Conservation (phyloP, 2,329 filamentous ascomycete species). For the Aspergillus quadricinctus region DNA sequence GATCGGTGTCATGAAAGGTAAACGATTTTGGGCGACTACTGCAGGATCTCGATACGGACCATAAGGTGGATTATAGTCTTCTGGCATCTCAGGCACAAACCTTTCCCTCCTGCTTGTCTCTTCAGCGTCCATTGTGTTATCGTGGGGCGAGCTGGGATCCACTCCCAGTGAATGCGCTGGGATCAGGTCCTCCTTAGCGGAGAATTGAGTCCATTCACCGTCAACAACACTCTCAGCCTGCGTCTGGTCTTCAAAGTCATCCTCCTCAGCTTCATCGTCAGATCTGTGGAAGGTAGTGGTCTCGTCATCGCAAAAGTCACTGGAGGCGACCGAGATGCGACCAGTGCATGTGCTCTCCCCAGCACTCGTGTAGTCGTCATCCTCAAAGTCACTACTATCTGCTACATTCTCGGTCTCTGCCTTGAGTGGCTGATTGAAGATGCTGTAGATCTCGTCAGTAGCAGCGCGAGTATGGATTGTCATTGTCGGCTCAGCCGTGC, state of each 20-base stretch:
- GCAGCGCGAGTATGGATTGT: slow-evolving; percentile 92
- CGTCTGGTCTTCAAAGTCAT: slow-evolving; percentile 37
- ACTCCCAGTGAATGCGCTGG: slow-evolving; percentile 15
- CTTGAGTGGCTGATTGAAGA: slow-evolving; percentile 83
- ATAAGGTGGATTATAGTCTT: slow-evolving; percentile 77
- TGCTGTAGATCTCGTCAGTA: slow-evolving; percentile 94
- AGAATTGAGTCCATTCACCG: slow-evolving; percentile 88
- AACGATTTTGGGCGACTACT: slow-evolving; percentile 78
- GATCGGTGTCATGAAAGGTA: slow-evolving; percentile 98
- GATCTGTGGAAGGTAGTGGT: slow-evolving; percentile 35
- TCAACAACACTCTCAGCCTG: slow-evolving; percentile 52
- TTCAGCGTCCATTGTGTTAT: slow-evolving; percentile 13
- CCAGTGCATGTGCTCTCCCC: slow-evolving; percentile 81
- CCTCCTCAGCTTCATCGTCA: slow-evolving; percentile 44
- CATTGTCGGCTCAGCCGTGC: slow-evolving; percentile 84
- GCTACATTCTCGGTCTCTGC: slow-evolving; percentile 46
- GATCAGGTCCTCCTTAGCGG: slow-evolving; percentile 58
- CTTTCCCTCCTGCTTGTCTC: slow-evolving; percentile 38
- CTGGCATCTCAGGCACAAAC: slow-evolving; percentile 65
- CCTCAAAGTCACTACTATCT: slow-evolving; percentile 64
- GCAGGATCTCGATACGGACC: slow-evolving; percentile 76
- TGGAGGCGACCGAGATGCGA: slow-evolving; percentile 58
- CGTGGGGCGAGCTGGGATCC: slow-evolving; percentile 6
- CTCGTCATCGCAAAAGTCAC: slow-evolving; percentile 63
- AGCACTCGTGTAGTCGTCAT: slow-evolving; percentile 74